Evolutionary conservation across 108 stramenopile species (phyloP).

Genomic region (Mediolabrus comicus): DNA sequence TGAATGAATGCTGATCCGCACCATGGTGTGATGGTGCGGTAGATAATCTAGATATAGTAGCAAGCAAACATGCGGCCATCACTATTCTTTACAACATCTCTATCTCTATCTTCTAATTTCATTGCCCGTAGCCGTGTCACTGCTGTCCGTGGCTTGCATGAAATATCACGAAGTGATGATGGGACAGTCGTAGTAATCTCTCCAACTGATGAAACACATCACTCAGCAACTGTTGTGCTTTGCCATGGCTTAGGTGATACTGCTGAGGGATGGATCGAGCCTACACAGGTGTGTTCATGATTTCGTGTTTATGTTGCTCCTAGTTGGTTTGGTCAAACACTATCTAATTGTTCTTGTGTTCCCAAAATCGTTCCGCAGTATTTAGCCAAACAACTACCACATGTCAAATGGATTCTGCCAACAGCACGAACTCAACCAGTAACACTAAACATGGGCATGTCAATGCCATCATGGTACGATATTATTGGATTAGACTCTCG

Average conservation of each 20-base stretch:
- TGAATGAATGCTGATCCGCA: too few species aligned
- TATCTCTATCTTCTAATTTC: conserved; percentile 14
- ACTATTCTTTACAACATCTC: conserved; percentile 25
- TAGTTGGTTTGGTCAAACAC: background rate
- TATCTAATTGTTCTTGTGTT: background rate
- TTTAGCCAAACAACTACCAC: conserved; percentile 38
- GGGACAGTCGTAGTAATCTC: conserved; percentile 26
- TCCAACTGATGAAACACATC: conserved; percentile 12
- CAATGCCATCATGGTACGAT: conserved; percentile 56
- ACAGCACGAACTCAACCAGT: conserved; percentile 54
- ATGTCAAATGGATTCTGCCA: conserved; percentile 36
- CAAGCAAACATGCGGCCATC: conserved; percentile 14
- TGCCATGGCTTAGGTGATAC: conserved; percentile 72
- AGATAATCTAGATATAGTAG: too few species aligned
- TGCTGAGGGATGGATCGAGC: conserved; percentile 57
- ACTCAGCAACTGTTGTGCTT: conserved; percentile 48
- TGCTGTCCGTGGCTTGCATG: background rate
- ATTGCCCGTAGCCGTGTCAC: background rate
- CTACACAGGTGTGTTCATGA: conserved; percentile 13
- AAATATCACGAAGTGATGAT: conserved; percentile 9
- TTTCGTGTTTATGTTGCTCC: background rate
- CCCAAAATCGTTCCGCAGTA: conserved; percentile 1
- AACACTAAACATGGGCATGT: conserved; percentile 39
- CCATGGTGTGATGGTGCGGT: too few species aligned
- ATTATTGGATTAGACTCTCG: conserved; percentile 31